phyloP scores from a whole-genome alignment of 768 basidiomycete species.

The Saitozyma podzolica region DNA sequence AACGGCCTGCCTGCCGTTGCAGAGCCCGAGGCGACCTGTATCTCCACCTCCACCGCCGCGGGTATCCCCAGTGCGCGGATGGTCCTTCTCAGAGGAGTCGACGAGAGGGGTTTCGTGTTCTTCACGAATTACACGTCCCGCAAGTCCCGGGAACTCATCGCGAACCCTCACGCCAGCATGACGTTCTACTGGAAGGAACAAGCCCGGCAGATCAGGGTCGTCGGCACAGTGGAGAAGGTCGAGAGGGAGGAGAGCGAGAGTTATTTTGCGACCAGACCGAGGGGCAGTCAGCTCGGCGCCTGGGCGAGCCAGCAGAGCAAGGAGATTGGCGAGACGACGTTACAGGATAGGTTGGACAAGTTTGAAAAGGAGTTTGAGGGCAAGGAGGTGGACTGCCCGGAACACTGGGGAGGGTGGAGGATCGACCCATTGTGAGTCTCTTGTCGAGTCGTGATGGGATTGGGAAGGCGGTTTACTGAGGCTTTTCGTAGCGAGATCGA shows the following conservation, averaged over 20 bases:
- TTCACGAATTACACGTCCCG: slow-evolving; percentile 96
- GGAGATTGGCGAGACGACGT: slow-evolving; percentile 69
- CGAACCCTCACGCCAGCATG: slow-evolving; percentile 76
- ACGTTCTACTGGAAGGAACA: slow-evolving; percentile 91
- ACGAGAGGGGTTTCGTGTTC: slow-evolving; percentile 81
- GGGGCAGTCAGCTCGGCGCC: slow-evolving; percentile 83
- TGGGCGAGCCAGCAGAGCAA: slow-evolving; percentile 90
- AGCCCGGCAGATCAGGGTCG: slow-evolving; percentile 73
- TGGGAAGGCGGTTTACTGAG: slow-evolving; percentile 7
- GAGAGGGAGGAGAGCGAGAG: slow-evolving; percentile 68
- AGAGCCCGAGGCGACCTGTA: slow-evolving; percentile 91
- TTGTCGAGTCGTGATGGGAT: background rate
- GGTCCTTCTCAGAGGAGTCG: slow-evolving; percentile 89
- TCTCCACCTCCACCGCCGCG: slow-evolving; percentile 55
- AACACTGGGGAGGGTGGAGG: slow-evolving; percentile 96
- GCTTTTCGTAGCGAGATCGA: slow-evolving; percentile 73
- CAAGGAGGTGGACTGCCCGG: slow-evolving; percentile 70
- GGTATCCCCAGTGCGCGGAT: slow-evolving; percentile 85
- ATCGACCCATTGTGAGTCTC: slow-evolving; percentile 77
- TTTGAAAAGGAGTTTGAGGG: slow-evolving; percentile 63
- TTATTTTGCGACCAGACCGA: slow-evolving; percentile 79
- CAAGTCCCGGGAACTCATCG: slow-evolving; percentile 76
- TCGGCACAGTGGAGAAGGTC: slow-evolving; percentile 82
- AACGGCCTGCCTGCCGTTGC: slow-evolving; percentile 56
- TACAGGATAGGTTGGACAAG: slow-evolving; percentile 64